Percentiles rank a stretch among this genome's conserved stretches.
Evolutionary conservation across 2,329 filamentous ascomycete species (phyloP).

Genomic region (Amauroascus verrucosus): DNA sequence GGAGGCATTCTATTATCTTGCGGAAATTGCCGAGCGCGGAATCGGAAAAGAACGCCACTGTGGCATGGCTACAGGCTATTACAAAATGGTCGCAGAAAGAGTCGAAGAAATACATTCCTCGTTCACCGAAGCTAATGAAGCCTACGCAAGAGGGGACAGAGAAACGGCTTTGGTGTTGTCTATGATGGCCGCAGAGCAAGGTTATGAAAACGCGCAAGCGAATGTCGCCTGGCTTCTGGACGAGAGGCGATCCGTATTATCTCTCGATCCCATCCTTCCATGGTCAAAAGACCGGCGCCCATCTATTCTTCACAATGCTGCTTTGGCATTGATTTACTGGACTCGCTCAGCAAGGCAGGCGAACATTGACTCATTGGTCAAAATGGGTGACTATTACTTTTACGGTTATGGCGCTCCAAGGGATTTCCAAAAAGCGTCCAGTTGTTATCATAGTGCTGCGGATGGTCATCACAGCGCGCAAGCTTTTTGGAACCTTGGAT

Average conservation of each 20-base stretch:
- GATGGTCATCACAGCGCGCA: conserved; percentile 89
- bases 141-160: conserved; percentile 66
- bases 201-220: conserved; percentile 78
- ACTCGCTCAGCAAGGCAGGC: conserved; percentile 85
- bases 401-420: conserved; percentile 61
- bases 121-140: conserved; percentile 71
- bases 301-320: conserved; percentile 47
- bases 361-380: conserved; percentile 88
- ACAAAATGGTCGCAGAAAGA: conserved; percentile 67
- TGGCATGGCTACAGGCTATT: conserved; percentile 65
- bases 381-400: conserved; percentile 98
- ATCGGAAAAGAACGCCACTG: conserved; percentile 73
- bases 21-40: conserved; percentile 72
- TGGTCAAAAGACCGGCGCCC: conserved; percentile 33
- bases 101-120: conserved; percentile 64
- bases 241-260: conserved; percentile 53
- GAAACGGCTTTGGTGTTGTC: conserved; percentile 72
- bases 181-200: conserved; percentile 83
- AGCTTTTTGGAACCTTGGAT: conserved; percentile 91
- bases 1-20: conserved; percentile 85
- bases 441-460: conserved; percentile 84
- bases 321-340: conserved; percentile 80
- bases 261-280: conserved; percentile 46
- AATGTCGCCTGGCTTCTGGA: conserved; percentile 85
- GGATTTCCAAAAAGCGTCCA: conserved; percentile 76